Evolutionary conservation across 495 filamentous ascomycete genomes (phyloP).

Genomic region (Hypoxylon cercidicola): DNA sequence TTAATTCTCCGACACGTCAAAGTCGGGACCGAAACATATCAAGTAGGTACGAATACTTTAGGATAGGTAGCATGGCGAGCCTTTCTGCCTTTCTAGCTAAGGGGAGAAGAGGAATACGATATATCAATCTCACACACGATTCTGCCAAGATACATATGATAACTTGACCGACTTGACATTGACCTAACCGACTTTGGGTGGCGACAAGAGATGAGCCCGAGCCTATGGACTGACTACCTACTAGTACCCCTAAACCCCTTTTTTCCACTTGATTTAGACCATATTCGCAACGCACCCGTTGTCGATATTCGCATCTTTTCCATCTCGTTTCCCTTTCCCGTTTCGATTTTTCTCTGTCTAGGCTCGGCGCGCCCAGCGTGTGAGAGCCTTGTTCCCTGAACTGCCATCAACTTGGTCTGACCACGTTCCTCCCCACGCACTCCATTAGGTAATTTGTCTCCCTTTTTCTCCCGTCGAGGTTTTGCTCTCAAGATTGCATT

Average conservation of each 20-base stretch:
- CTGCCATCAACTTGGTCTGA: conserved; percentile 22
- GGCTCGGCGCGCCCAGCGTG: neutral
- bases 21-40: no score
- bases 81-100: no score
- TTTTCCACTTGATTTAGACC: conserved; percentile 11
- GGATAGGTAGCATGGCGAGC: no score
- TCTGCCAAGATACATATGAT: conserved; percentile 1
- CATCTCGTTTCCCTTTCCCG: neutral
- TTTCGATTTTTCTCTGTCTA: neutral
- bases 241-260: conserved; percentile 9
- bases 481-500: conserved; percentile 4
- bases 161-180: conserved; percentile 31
- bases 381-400: neutral
- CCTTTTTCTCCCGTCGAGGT: conserved; percentile 4
- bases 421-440: conserved; percentile 26
- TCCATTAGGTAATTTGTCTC: conserved; percentile 20
- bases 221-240: conserved; percentile 22
- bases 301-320: neutral
- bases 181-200: conserved; percentile 14
- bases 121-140: neutral
- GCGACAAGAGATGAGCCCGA: conserved; percentile 23
- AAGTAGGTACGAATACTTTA: no score
- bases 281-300: conserved; percentile 10
- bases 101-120: no score
- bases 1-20: no score